Evolutionary conservation across 2,329 filamentous ascomycete species (phyloP).

Genomic region (Colletotrichum musicola): DNA sequence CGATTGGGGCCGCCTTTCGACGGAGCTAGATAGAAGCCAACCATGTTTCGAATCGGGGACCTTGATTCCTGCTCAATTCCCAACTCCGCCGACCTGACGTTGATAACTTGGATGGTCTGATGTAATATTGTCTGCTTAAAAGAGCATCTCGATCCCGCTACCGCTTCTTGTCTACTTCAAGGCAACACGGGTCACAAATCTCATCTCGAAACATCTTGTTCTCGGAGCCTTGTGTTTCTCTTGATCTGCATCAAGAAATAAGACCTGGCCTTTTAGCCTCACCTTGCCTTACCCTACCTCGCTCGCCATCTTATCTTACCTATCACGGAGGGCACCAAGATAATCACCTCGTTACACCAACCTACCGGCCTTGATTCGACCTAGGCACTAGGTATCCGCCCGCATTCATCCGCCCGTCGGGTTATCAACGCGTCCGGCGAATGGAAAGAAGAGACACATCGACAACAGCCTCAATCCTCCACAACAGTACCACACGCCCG

Average conservation of each 20-base stretch:
- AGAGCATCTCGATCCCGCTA: slow-evolving; percentile 18
- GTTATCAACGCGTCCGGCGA: slow-evolving; percentile 3
- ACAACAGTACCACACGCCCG: background rate
- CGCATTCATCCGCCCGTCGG: slow-evolving; percentile 1
- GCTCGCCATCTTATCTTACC: slow-evolving; percentile 13
- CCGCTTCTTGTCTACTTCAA: background rate
- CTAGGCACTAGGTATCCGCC: slow-evolving; percentile 7
- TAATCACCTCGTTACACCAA: slow-evolving; percentile 22
- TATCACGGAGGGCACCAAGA: background rate
- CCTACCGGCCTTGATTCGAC: slow-evolving; percentile 8
- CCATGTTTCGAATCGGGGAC: slow-evolving; percentile 34
- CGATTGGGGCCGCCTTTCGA: slow-evolving; percentile 17
- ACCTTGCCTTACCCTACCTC: background rate
- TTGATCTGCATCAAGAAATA: background rate
- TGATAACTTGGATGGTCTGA: slow-evolving; percentile 19
- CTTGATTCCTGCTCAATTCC: slow-evolving; percentile 14
- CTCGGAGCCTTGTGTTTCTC: background rate
- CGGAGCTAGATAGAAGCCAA: slow-evolving; percentile 7
- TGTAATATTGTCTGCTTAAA: slow-evolving; percentile 17
- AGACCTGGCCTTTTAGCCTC: background rate
- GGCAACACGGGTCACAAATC: background rate
- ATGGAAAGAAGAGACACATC: slow-evolving; percentile 15
- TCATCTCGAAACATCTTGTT: background rate
- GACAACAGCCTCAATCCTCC: slow-evolving; percentile 2
- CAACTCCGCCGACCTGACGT: slow-evolving; percentile 32